These are phyloP conservation scores for Rhynchosporium graminicola DNA, from an alignment of 2,329 filamentous ascomycete species.

Conservation along the genomic window DNA sequence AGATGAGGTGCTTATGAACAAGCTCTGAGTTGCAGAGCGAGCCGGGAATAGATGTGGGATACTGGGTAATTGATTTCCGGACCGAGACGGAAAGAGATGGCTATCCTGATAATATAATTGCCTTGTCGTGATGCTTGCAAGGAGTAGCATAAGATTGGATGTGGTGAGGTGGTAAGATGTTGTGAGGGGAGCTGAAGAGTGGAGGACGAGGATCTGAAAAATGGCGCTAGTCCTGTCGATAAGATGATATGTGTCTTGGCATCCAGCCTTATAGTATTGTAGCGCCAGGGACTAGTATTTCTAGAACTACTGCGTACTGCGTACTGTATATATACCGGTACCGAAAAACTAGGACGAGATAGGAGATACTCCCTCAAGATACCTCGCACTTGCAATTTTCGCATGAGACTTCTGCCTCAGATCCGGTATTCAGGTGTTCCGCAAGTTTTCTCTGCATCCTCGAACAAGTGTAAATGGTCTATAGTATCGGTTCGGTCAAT, in stretches of 20 bases:
- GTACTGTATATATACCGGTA: no score
- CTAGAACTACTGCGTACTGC: no score
- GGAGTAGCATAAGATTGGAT: not conserved
- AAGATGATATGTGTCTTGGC: constrained; percentile 10
- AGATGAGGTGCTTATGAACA: constrained; percentile 21
- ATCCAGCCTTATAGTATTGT: not conserved
- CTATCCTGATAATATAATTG: constrained; percentile 25
- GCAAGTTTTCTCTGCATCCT: no score
- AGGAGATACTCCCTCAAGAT: not conserved
- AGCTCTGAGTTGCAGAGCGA: constrained; percentile 4
- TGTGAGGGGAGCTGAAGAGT: no score
- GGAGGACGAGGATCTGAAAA: not conserved
- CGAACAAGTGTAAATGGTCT: no score
- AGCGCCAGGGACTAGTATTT: no score
- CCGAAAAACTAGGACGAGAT: no score
- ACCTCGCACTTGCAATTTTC: not conserved
- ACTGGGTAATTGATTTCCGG: not conserved
- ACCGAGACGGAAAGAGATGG: constrained; percentile 10
- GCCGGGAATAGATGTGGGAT: not conserved
- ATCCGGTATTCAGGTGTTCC: no score
- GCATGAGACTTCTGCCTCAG: not conserved
- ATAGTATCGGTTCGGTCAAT: no score
- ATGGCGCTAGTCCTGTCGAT: constrained; percentile 26
- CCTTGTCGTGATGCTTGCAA: constrained; percentile 5
- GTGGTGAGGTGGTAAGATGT: no score